phyloP scores from a whole-genome alignment of 1,284 basidiomycete species.

The Caloboletus inedulis region DNA sequence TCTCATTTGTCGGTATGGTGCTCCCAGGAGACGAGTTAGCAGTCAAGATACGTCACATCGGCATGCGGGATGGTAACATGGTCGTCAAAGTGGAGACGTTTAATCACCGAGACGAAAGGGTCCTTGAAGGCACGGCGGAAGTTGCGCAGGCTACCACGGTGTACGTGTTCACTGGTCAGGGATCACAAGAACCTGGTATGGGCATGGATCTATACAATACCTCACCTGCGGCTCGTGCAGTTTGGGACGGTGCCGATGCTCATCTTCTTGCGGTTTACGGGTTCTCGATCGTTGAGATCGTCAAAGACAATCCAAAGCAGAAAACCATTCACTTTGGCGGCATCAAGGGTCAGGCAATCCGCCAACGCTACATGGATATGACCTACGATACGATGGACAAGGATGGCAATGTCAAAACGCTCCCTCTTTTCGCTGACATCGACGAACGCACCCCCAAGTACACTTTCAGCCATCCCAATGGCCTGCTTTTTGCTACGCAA shows the following conservation, averaged over 20 bases:
- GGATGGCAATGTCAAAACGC: conserved; percentile 90
- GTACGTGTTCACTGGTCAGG: conserved; percentile 98
- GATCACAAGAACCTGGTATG: conserved; percentile 98
- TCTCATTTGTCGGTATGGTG: conserved; percentile 95
- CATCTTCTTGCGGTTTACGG: conserved; percentile 94
- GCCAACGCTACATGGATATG: conserved; percentile 99
- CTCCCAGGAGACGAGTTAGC: conserved; percentile 88
- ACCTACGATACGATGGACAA: conserved; percentile 96
- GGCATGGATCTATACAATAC: conserved; percentile 97
- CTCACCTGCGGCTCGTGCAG: conserved; percentile 90
- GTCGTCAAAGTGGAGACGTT: conserved; percentile 88
- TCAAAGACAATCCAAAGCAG: conserved; percentile 95
- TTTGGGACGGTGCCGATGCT: conserved; percentile 95
- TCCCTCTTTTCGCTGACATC: conserved; percentile 93
- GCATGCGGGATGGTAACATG: conserved; percentile 91
- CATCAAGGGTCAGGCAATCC: conserved; percentile 96
- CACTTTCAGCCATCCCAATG: conserved; percentile 95
- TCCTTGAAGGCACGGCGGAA: conserved; percentile 89
- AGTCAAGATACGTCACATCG: conserved; percentile 87
- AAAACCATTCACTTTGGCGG: conserved; percentile 99
- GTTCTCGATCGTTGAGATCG: conserved; percentile 98
- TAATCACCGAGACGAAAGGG: conserved; percentile 86
- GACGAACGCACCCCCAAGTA: conserved; percentile 90
- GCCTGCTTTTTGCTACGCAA: conserved; percentile 95
- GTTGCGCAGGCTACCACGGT: conserved; percentile 91